A percentile compares a stretch with the other conserved stretches of the same genome.
phyloP scores from a whole-genome alignment of 768 basidiomycete species.

The Panaeolus cyanescens region DNA sequence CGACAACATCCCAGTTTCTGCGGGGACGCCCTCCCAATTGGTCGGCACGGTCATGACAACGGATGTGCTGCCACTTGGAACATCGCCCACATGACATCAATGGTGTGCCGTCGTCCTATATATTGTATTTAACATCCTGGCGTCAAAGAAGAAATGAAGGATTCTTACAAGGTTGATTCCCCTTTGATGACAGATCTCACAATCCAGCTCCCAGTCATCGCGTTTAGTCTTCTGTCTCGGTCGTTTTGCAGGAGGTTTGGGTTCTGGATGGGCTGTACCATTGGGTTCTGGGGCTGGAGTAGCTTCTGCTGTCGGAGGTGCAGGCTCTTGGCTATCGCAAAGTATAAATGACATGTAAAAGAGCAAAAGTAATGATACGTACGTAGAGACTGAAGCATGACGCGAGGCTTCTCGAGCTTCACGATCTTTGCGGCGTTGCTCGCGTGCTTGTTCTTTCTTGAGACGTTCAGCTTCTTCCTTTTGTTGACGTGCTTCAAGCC shows the following conservation, averaged over 20 bases:
- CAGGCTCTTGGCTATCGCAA: slow-evolving; percentile 7
- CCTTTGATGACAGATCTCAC: slow-evolving; percentile 77
- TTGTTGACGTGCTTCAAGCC: slow-evolving; percentile 56
- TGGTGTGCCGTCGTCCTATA: slow-evolving; percentile 76
- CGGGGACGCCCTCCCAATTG: slow-evolving; percentile 58
- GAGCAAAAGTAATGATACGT: slow-evolving; percentile 1
- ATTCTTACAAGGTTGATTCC: slow-evolving; percentile 72
- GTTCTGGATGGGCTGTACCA: neutral
- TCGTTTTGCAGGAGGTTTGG: slow-evolving; percentile 10
- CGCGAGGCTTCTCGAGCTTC: slow-evolving; percentile 41
- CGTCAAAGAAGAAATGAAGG: neutral
- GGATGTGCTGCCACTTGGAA: slow-evolving; percentile 87
- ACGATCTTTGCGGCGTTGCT: slow-evolving; percentile 50
- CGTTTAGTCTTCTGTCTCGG: slow-evolving; percentile 19
- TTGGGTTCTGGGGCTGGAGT: slow-evolving; percentile 5
- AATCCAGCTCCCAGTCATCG: slow-evolving; percentile 85
- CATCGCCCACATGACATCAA: slow-evolving; percentile 85
- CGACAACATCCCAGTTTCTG: slow-evolving; percentile 85
- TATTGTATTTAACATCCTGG: slow-evolving; percentile 7
- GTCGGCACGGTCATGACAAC: slow-evolving; percentile 81
- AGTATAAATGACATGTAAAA: neutral
- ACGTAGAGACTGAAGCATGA: slow-evolving; percentile 24
- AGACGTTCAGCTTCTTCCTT: slow-evolving; percentile 58
- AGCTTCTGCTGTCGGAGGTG: neutral
- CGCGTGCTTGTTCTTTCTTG: slow-evolving; percentile 60